These are phyloP conservation scores for Coelastrella sp. DNA, from an alignment of 139 green algal species.

Conservation along the genomic window DNA sequence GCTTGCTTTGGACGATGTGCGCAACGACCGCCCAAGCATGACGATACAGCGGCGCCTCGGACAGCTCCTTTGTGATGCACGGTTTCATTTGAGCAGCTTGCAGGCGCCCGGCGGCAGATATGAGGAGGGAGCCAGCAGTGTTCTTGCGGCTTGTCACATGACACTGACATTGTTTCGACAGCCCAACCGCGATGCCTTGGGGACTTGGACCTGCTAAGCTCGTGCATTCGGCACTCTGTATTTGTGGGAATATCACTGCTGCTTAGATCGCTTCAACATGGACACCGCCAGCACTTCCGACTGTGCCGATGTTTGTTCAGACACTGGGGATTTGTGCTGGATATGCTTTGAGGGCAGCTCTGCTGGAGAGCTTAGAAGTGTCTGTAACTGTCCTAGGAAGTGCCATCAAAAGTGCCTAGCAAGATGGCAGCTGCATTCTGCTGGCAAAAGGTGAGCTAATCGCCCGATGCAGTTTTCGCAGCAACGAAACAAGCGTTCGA, in stretches of 20 bases:
- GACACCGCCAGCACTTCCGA: neutral
- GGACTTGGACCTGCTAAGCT: neutral
- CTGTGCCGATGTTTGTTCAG: neutral
- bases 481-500: too few species aligned
- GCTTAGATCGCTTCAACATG: neutral
- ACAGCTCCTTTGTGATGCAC: too few species aligned
- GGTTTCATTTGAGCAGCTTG: too few species aligned
- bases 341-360: slow-evolving; percentile 54
- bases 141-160: neutral
- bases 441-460: slow-evolving; percentile 47
- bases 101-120: too few species aligned
- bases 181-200: neutral
- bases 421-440: slow-evolving; percentile 67
- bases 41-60: too few species aligned
- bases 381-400: slow-evolving; percentile 53
- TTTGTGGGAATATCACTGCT: neutral
- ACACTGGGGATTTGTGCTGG: slow-evolving; percentile 54
- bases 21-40: too few species aligned
- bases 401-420: slow-evolving; percentile 56
- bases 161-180: neutral
- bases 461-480: neutral
- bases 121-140: too few species aligned
- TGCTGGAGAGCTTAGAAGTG: slow-evolving; percentile 25
- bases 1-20: too few species aligned
- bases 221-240: neutral